A percentile compares a stretch with the other conserved stretches of the same genome.
These are phyloP conservation scores for Mortierella sp. DNA, from an alignment of 371 early-diverging fungal genomes.

Conservation along the genomic window DNA sequence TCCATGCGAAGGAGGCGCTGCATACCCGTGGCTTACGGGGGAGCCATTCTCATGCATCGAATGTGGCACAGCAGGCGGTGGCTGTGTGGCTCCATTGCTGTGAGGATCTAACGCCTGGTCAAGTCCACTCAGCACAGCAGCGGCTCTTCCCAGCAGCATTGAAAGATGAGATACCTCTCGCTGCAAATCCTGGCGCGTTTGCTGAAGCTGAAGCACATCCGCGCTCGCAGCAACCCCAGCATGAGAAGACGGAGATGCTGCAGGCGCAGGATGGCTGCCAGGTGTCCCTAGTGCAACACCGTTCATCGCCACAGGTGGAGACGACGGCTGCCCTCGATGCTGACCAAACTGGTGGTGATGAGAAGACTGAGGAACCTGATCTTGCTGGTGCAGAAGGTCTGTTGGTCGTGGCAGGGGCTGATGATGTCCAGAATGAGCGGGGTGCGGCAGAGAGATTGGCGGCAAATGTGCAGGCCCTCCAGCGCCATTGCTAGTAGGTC, in stretches of 20 bases:
- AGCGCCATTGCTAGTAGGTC: constrained; percentile 2
- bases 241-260: constrained; percentile 10
- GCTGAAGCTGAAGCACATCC: constrained; percentile 66
- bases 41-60: constrained; percentile 36
- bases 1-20: constrained; percentile 12
- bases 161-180: constrained; percentile 70
- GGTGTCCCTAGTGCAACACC: constrained; percentile 23
- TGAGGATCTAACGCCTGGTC: constrained; percentile 61
- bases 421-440: constrained; percentile 27
- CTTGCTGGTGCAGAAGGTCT: constrained; percentile 28
- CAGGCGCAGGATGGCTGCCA: constrained; percentile 12
- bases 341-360: constrained; percentile 31
- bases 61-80: constrained; percentile 32
- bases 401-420: constrained; percentile 19
- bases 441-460: constrained; percentile 31
- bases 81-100: constrained; percentile 18
- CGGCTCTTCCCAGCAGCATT: constrained; percentile 66
- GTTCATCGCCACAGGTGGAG: constrained; percentile 40
- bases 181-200: constrained; percentile 72
- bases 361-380: constrained; percentile 20
- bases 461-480: constrained; percentile 34
- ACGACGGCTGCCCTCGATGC: constrained; percentile 37
- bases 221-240: constrained; percentile 40
- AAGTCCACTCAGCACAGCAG: constrained; percentile 69
- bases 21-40: constrained; percentile 39